Base-by-base conservation (phyloP, 306 rosid species). In the Prunus salicina region DNA sequence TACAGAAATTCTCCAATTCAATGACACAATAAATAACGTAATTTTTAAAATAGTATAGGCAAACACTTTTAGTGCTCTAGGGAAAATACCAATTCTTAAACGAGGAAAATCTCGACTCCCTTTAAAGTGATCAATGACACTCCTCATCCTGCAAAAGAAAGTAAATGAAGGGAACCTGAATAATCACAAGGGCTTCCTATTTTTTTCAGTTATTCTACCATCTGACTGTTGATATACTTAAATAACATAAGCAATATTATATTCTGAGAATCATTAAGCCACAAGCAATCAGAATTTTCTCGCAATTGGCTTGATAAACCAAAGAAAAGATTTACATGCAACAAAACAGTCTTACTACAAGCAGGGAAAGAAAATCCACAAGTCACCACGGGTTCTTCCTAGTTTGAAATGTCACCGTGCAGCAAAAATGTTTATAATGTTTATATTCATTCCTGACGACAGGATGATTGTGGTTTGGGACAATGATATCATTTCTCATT, bases 61-160 rank as follows among this genome's bases (percentile, higher is more conserved):
- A 70, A 62, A 77, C 72, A 67, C n/a, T 24, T 24, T 12, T 73
- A 27, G 68, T 43, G 79, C 55, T 69, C 64, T 24, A 11, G 67
- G 58, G 57, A 20, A 72, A 70, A 3, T 88, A 89, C 99, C 97
- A 12, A 92, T 87, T 83, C 93, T 86, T 80, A 90, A 78, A 57
- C 99, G 97, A 57, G 97, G 93, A 81, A 92, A 92, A 77, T 84
- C 91, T 60, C 71, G 76, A 74, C 83, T 88, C 76, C 93, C 97
- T 86, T 92, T 88, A 53, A 95, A 89, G 84, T 91, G 97, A 88
- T 83, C 92, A 78, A 92, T 87, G 76, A 92, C 72, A 77, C 91
- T 92, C 81, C 88, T 90, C 98, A 92, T 92, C 82, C 99, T 95
- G 92, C 85, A 80, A 76, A 12, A 78, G 38, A 77, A 62, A 63